phyloP scores from a whole-genome alignment of 208 protist genomes.

The Vickermania spadyakhi region DNA sequence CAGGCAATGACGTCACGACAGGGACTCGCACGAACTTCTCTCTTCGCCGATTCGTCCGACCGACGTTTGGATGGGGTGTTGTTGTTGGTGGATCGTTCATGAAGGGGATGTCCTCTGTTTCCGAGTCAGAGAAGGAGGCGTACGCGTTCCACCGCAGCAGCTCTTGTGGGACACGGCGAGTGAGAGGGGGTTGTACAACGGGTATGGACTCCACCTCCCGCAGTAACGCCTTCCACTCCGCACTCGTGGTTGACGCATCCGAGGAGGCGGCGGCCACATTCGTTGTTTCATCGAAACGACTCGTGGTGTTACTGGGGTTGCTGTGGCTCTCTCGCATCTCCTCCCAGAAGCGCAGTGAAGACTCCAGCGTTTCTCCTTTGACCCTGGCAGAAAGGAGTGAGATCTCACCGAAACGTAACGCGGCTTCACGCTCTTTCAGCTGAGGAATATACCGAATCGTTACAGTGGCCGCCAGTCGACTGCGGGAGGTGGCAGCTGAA shows the following conservation, averaged over 20 bases:
- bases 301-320: background rate
- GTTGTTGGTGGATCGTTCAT: too few species aligned
- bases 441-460: conserved; percentile 26
- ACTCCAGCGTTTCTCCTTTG: conserved; percentile 53
- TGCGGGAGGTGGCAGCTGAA: background rate
- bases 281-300: too few species aligned
- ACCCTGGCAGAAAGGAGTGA: conserved; percentile 40
- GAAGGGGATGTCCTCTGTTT: background rate
- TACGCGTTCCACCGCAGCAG: background rate
- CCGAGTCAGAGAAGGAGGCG: background rate
- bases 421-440: conserved; percentile 20
- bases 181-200: background rate
- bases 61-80: too few species aligned
- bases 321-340: conserved; percentile 9
- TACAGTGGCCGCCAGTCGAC: conserved; percentile 13
- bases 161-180: background rate
- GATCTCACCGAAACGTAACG: conserved; percentile 11
- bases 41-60: background rate
- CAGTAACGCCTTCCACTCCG: too few species aligned
- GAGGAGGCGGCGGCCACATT: too few species aligned
- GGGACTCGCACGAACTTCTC: background rate
- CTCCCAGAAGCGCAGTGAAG: conserved; percentile 49
- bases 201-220: too few species aligned
- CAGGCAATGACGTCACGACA: background rate
- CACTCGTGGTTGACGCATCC: too few species aligned